Evolutionary conservation across 1,139 yeast genomes (phyloP), one percentile per base, ranked within the genome.

Genomic region (Yamadazyma songkhlaensis): DNA sequence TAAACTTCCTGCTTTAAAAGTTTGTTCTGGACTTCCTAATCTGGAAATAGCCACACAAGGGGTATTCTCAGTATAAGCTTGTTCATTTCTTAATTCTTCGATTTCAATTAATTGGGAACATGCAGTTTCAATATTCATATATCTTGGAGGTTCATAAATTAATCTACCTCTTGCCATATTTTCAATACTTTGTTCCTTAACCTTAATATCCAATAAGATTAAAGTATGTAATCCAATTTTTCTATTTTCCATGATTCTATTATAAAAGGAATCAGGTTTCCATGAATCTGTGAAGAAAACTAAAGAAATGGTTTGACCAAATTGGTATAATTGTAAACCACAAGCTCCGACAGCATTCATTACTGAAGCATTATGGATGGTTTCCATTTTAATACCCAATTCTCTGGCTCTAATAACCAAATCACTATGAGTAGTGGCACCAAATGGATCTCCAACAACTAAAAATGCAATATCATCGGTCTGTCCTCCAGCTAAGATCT

Each of bases 271-370:
- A 59, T 90, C 97, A 1, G 98, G 98, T 57, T 87, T 84, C 98
- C 98, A 92, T 42, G 72, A 67, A 29, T 90, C 97, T 21, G 96
- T 90, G 73, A 92, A 92, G 59, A 92, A 92, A 3, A 92, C 98
- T 57, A 92, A 73, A 1, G 97, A 88, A 11, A 92, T 94, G 10
- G 97, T 89, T 64, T 92, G 98, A 7, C 98, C 98, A 63, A 90
- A 92, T 52, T 85, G 90, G 63, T 92, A 92, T 43, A 92, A 73
- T 60, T 92, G 98, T 47, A 92, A 73, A 17, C 98, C 98, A 67
- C 97, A 89, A 1, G 97, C 95, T 10, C 98, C 98, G 17, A 92
- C 95, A 0, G 98, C 98, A 58, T 92, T 92, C 97, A 92, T 89
- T 15, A 92, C 95, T 17, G 96, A 86, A 3, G 98, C 98, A 61